A percentile compares a stretch with the other conserved stretches of the same genome.
phyloP scores from a whole-genome alignment of 805 yeast genomes.

The Zygotorulaspora chibaensis region DNA sequence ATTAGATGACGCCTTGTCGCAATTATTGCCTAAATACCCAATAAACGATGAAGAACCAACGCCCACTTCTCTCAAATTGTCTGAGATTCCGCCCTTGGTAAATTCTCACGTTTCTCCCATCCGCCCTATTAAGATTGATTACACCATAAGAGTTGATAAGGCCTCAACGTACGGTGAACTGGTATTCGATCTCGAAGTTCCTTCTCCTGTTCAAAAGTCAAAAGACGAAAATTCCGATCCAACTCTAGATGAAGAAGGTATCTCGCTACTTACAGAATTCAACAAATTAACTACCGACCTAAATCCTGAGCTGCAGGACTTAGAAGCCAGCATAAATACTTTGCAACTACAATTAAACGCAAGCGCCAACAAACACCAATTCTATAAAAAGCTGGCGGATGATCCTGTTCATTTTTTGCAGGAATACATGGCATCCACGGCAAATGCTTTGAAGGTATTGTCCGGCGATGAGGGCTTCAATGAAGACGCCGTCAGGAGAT shows the following conservation, averaged over 20 bases:
- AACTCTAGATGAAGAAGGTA: conserved; percentile 30
- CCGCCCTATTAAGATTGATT: conserved; percentile 74
- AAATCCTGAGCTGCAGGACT: conserved; percentile 40
- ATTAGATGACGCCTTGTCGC: conserved; percentile 45
- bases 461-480: conserved; percentile 86
- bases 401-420: conserved; percentile 75
- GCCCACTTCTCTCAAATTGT: conserved; percentile 37
- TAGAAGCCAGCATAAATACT: conserved; percentile 42
- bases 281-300: conserved; percentile 30
- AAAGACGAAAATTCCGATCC: conserved; percentile 30
- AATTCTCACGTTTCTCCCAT: conserved; percentile 66
- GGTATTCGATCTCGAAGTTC: conserved; percentile 70
- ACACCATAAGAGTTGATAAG: conserved; percentile 69
- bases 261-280: conserved; percentile 26
- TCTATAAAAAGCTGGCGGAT: conserved; percentile 66
- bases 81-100: conserved; percentile 42
- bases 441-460: conserved; percentile 78
- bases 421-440: conserved; percentile 72
- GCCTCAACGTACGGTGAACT: conserved; percentile 78
- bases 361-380: conserved; percentile 63
- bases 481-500: conserved; percentile 82
- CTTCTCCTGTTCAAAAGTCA: conserved; percentile 35
- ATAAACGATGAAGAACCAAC: conserved; percentile 6
- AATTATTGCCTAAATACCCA: conserved; percentile 35
- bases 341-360: conserved; percentile 49